Evolutionary conservation across 768 basidiomycete species (phyloP).

Genomic region (Trametes villosa): DNA sequence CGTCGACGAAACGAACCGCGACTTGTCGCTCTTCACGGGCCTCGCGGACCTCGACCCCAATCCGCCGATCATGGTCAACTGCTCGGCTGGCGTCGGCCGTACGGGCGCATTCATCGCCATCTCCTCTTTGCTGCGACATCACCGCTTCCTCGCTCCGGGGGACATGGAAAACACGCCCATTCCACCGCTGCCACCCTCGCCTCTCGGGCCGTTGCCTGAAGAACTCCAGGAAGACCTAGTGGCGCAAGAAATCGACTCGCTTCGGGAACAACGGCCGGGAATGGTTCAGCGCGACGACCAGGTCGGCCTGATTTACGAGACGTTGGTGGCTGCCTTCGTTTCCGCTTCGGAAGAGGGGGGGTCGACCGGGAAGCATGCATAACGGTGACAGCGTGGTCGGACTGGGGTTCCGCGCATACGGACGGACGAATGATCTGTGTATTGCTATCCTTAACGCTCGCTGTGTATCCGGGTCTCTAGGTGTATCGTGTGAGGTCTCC

Average conservation of each 20-base stretch:
- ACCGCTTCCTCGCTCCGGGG: slow-evolving; percentile 45
- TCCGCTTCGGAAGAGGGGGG: neutral
- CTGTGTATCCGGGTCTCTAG: too few species aligned
- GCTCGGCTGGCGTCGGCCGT: slow-evolving; percentile 87
- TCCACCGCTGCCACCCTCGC: slow-evolving; percentile 48
- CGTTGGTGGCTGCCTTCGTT: slow-evolving; percentile 35
- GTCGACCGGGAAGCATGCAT: neutral
- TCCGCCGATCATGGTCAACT: slow-evolving; percentile 82
- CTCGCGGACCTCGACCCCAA: slow-evolving; percentile 49
- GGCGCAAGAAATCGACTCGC: slow-evolving; percentile 70
- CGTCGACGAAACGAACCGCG: slow-evolving; percentile 66
- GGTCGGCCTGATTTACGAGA: slow-evolving; percentile 63
- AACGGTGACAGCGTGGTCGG: too few species aligned
- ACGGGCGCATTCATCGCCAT: slow-evolving; percentile 87
- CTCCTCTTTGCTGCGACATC: slow-evolving; percentile 72
- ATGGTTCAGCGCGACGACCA: slow-evolving; percentile 84
- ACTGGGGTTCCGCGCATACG: too few species aligned
- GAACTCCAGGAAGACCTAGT: slow-evolving; percentile 59
- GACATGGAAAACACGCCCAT: slow-evolving; percentile 37
- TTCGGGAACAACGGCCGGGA: slow-evolving; percentile 79
- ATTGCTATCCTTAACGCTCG: too few species aligned
- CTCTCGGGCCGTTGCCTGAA: slow-evolving; percentile 60
- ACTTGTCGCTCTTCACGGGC: slow-evolving; percentile 39
- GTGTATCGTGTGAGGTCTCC: too few species aligned
- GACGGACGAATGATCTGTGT: too few species aligned